Conservation (phyloP, 2,329 filamentous ascomycete genomes). For the Emericellopsis atlantica region DNA sequence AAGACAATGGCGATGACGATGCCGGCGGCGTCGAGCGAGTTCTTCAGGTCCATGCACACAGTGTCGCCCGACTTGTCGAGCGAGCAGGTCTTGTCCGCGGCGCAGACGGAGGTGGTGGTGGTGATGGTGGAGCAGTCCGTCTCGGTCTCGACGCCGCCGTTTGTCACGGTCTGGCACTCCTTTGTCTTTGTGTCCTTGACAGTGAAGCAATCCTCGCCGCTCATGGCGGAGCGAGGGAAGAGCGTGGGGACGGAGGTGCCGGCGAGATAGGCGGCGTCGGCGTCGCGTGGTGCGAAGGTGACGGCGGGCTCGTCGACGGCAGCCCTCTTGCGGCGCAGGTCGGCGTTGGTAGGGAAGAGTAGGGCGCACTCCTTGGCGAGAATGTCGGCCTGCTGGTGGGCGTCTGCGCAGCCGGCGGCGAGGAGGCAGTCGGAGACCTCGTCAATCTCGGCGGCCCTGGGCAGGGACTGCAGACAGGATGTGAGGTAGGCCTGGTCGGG, state of each 20-base stretch:
- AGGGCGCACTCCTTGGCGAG: slow-evolving; percentile 19
- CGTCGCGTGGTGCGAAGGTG: slow-evolving; percentile 7
- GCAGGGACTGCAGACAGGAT: slow-evolving; percentile 25
- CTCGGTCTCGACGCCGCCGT: slow-evolving; percentile 18
- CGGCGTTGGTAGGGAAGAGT: slow-evolving; percentile 7
- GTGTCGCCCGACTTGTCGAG: slow-evolving; percentile 20
- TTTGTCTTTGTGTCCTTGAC: slow-evolving; percentile 19
- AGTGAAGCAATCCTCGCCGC: slow-evolving; percentile 21
- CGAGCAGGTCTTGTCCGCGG: slow-evolving; percentile 34
- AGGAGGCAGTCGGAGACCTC: slow-evolving; percentile 25
- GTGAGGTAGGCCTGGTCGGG: slow-evolving; percentile 27
- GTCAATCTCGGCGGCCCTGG: slow-evolving; percentile 11
- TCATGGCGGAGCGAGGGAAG: slow-evolving; percentile 6
- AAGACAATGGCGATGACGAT: slow-evolving; percentile 36
- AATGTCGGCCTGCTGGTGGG: slow-evolving; percentile 14
- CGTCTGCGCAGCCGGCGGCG: slow-evolving; percentile 20
- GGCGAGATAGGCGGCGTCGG: slow-evolving; percentile 4
- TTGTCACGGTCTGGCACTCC: slow-evolving; percentile 25
- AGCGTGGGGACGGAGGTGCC: slow-evolving; percentile 5
- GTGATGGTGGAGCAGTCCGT: slow-evolving; percentile 25
- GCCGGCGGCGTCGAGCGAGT: slow-evolving; percentile 27
- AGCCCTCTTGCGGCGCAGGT: slow-evolving; percentile 4
- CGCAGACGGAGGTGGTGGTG: slow-evolving; percentile 24
- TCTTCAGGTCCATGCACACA: slow-evolving; percentile 25
- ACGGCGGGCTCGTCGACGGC: slow-evolving; percentile 5